Evolutionary conservation across 2,329 filamentous ascomycete genomes (phyloP), one percentile per base, ranked within the genome.

Genomic region (Rachicladosporium sp.): DNA sequence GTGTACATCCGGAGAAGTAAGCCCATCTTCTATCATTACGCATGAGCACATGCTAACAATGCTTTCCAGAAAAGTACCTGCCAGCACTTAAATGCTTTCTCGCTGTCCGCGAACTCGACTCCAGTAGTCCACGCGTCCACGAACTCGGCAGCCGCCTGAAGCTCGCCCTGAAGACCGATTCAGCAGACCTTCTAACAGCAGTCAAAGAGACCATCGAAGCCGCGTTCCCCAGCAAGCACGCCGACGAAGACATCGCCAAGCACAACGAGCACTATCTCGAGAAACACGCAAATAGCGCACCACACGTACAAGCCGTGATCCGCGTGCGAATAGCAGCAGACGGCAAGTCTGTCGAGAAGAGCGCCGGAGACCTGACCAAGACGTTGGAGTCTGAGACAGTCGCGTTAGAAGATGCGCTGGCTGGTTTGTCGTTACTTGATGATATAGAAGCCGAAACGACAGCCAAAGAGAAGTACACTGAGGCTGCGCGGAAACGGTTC

Each of bases 61-160:
- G 10, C 13, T 29, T 33, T 27, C 36, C 46, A 60, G 88, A 78
- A 57, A 95, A 95, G 67, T 86, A 83, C 54, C 65, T 93, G 33
- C 80, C 93, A 44, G 89, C 91, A 0, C 71, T 95, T 43, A 83
- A 85, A 54, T 94, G 85, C 61, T 73, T 98, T 39, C 76, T 83
- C 36, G 79, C 83, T 11, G 79, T 85, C 21, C 66, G 76, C 40
- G 68, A 71, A 3, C 68, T 95, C 29, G 79, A 91, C 46, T 60
- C 78, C 2, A 27, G 23, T 68, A 76, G 34, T 71, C 87, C 53
- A 73, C 83, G 8, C 76, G 72, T 46, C 72, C 79, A 88, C 55
- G 76, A 86, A 53, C 84, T 91, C 58, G 69, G 73, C 27, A 66
- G 80, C 33, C 73, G 76, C 42, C 80, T 95, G 65, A 77, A 48